Base-by-base conservation (phyloP, 192 early-diverging fungal species). In the Coemansia sp. region DNA sequence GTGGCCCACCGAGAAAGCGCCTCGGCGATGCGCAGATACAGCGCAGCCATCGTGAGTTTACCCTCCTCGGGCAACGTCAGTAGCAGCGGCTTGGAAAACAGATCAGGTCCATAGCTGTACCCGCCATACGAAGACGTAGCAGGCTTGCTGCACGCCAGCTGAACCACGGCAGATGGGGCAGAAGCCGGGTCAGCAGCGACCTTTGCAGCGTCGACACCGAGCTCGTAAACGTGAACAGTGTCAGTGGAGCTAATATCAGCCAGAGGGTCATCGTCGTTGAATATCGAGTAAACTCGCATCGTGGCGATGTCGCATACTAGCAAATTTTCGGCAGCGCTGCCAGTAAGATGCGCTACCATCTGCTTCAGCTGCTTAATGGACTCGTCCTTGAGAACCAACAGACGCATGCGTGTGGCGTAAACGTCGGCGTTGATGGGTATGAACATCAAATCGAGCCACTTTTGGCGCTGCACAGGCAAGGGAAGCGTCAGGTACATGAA, bases 401-500 rank as follows among this genome's bases (percentile, higher is more conserved):
- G 27, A 5, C 69, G 68, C 69, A 91, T 81, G 3, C 76, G 75
- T 13, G 77, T 69, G 11, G 86, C 65, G 22, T 69, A 72, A 15
- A 83, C 34, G 0, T 64, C 41, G 0, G 84, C 59, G 45, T 88
- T 53, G 7, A 22, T 24, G 3, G 80, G 76, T 1, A 90, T 75
- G 64, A 86, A 90, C 22, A 85, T 34, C 56, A 85, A 69, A 36
- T 82, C 65, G 41, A 88, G 58, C 51, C 76, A 71, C 56, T 87
- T 86, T 68, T 91, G 87, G 11, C 89, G 69, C 53, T 87, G 79
- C 36, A 91, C 88, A 0, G 93, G 94, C 32, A 95, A 75, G 6
- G 92, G 91, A 19, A 95, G 77, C 8, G 89, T 87, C 48, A 93
- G 75, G 62, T 87, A 89, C 89, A 89, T 91, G 80, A 88, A 92